Evolutionary conservation across 2,329 filamentous ascomycete genomes (phyloP).

Genomic region (Grosmannia huntii): DNA sequence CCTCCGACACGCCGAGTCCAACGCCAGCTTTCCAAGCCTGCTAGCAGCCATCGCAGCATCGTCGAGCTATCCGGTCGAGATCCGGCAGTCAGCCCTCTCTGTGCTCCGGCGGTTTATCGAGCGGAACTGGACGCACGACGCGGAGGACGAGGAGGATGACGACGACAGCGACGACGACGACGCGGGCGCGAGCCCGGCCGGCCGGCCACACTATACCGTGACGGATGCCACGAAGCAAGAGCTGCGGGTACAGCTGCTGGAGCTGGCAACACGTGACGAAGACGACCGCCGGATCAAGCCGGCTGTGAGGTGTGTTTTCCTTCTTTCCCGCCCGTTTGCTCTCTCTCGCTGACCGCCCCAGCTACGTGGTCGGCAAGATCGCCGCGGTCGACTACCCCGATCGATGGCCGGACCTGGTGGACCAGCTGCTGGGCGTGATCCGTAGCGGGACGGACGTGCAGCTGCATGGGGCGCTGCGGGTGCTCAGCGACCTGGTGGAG

Average conservation of each 20-base stretch:
- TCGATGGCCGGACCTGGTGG: conserved; percentile 82
- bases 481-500: conserved; percentile 81
- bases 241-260: conserved; percentile 61
- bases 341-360: conserved; percentile 16
- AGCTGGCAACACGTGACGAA: conserved; percentile 60
- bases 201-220: conserved; percentile 45
- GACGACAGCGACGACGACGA: conserved; percentile 31
- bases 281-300: conserved; percentile 78
- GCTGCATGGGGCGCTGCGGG: conserved; percentile 78
- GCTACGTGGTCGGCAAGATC: conserved; percentile 79
- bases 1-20: conserved; percentile 56
- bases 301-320: conserved; percentile 60
- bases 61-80: conserved; percentile 54
- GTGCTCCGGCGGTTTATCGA: conserved; percentile 73
- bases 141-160: conserved; percentile 61
- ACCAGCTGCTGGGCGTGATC: conserved; percentile 65
- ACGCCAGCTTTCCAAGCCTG: conserved; percentile 62
- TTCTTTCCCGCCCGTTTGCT: not conserved
- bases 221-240: conserved; percentile 60
- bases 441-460: conserved; percentile 64
- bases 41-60: conserved; percentile 74
- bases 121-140: conserved; percentile 67
- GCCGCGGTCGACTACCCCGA: conserved; percentile 88
- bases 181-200: not conserved
- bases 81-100: conserved; percentile 74